These are phyloP conservation scores for Calonectria pteridis DNA, from an alignment of 2,329 filamentous ascomycete species.

Conservation along the genomic window DNA sequence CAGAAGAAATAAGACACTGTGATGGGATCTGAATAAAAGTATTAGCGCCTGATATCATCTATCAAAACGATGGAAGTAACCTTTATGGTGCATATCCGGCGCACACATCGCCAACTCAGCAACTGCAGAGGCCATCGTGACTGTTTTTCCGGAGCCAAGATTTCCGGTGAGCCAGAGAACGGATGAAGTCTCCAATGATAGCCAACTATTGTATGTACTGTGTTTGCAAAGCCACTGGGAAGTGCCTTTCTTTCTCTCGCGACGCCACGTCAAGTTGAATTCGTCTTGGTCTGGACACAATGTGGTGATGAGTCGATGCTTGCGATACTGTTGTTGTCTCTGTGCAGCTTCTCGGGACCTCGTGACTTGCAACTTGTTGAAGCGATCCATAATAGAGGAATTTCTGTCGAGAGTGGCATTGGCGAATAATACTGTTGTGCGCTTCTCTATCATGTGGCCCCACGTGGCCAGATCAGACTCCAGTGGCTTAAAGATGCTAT, in stretches of 20 bases:
- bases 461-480: background rate
- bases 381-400: background rate
- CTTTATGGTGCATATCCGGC: background rate
- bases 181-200: background rate
- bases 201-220: background rate
- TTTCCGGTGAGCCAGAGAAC: background rate
- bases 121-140: background rate
- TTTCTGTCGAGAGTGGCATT: background rate
- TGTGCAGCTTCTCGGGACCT: background rate
- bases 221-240: background rate
- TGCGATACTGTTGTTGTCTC: background rate
- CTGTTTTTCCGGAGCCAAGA: constrained; percentile 1
- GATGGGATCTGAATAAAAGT: background rate
- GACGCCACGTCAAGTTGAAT: background rate
- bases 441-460: background rate
- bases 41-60: background rate
- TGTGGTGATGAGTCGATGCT: background rate
- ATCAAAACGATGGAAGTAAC: background rate
- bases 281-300: background rate
- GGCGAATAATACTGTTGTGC: background rate
- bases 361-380: background rate
- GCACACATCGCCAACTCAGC: background rate
- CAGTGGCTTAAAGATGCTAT: background rate
- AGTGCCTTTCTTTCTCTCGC: background rate
- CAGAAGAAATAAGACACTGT: background rate